A percentile compares a stretch with the other conserved stretches of the same genome.
Conservation (phyloP, 164 flowering plant genomes). For the Vitis vinifera region DNA sequence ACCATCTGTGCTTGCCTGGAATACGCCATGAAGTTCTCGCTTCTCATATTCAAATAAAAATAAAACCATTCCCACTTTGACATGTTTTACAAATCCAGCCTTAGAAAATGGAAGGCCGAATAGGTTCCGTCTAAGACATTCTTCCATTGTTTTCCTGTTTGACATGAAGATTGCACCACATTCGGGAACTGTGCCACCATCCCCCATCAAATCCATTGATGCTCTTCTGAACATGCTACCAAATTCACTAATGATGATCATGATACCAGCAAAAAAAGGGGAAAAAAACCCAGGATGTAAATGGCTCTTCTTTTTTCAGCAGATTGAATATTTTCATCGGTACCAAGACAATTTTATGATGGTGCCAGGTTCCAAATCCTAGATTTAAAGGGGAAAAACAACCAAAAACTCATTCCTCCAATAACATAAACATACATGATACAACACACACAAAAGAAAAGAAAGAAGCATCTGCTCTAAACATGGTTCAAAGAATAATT, state of each 20-base stretch:
- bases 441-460: too few relatives aligned
- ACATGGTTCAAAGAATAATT: too few relatives aligned
- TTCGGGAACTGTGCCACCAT: slow-evolving; percentile 18
- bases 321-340: too few relatives aligned
- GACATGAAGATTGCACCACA: slow-evolving; percentile 82
- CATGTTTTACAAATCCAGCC: slow-evolving; percentile 45
- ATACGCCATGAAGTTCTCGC: slow-evolving; percentile 68
- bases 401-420: too few relatives aligned
- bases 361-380: too few relatives aligned
- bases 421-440: too few relatives aligned
- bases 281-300: too few relatives aligned
- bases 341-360: too few relatives aligned
- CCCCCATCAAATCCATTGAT: slow-evolving; percentile 8
- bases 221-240: neutral
- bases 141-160: slow-evolving; percentile 47
- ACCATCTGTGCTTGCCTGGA: slow-evolving; percentile 64
- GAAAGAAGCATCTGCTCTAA: too few relatives aligned
- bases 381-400: too few relatives aligned
- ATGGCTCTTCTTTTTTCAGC: too few relatives aligned
- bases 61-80: slow-evolving; percentile 67
- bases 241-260: neutral
- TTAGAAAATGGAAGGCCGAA: slow-evolving; percentile 60
- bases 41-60: slow-evolving; percentile 71
- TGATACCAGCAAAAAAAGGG: neutral
- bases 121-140: slow-evolving; percentile 45